Evolutionary conservation across 1,284 basidiomycete species (phyloP).

Genomic region (Microbotryum scabiosae): DNA sequence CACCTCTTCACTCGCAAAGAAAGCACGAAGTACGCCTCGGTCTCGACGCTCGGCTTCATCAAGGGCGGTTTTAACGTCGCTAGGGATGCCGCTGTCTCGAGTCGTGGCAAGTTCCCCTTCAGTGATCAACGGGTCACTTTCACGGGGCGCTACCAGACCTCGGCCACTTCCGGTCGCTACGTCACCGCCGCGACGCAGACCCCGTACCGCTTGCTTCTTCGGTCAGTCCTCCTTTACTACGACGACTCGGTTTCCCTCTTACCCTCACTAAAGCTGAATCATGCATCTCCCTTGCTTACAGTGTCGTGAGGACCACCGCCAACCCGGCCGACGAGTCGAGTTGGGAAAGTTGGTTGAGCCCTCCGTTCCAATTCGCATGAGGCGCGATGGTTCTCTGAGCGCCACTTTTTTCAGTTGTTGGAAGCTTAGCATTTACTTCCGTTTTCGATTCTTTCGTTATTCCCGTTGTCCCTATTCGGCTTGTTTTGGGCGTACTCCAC

Average conservation of each 20-base stretch:
- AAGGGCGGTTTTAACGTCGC: background rate
- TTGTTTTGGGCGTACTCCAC: too few relatives aligned
- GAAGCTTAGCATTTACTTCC: too few relatives aligned
- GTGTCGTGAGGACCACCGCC: conserved; percentile 23
- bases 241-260: too few relatives aligned
- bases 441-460: too few relatives aligned
- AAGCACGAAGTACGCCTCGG: conserved; percentile 2
- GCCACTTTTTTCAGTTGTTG: too few relatives aligned
- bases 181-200: background rate
- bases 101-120: background rate
- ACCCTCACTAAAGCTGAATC: too few relatives aligned
- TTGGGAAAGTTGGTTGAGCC: conserved; percentile 27
- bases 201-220: conserved; percentile 23
- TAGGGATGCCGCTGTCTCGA: conserved; percentile 17
- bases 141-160: conserved; percentile 12
- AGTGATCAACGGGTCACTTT: conserved; percentile 16
- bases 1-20: too few relatives aligned
- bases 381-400: too few relatives aligned
- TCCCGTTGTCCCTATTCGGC: too few relatives aligned
- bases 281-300: too few relatives aligned
- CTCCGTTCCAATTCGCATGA: conserved; percentile 9
- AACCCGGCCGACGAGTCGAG: conserved; percentile 6
- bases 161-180: background rate
- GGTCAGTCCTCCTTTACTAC: too few relatives aligned
- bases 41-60: conserved; percentile 13